phyloP scores from a whole-genome alignment of 2,329 filamentous ascomycete genomes.

The Onygenales sp. region DNA sequence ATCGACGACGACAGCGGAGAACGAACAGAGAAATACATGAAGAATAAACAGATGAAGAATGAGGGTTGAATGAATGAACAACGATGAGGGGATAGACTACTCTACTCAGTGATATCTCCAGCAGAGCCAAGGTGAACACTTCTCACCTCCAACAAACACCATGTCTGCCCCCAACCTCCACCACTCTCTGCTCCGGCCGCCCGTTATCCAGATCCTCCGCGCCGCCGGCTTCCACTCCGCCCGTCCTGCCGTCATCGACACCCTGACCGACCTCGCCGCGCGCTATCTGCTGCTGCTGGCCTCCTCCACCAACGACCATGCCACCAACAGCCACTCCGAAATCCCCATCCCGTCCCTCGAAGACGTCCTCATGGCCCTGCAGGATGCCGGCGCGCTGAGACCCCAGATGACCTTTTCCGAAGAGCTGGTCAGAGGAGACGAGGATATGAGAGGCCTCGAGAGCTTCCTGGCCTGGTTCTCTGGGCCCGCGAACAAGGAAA shows the following conservation, averaged over 20 bases:
- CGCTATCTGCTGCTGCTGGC: slow-evolving; percentile 71
- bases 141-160: background rate
- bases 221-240: slow-evolving; percentile 83
- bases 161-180: slow-evolving; percentile 40
- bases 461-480: slow-evolving; percentile 72
- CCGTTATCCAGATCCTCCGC: slow-evolving; percentile 82
- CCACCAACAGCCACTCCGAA: slow-evolving; percentile 56
- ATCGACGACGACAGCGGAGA: no score
- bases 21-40: no score
- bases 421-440: slow-evolving; percentile 59
- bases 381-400: slow-evolving; percentile 66
- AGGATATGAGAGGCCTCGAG: slow-evolving; percentile 69
- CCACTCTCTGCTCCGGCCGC: slow-evolving; percentile 75
- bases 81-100: no score
- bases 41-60: no score
- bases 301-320: slow-evolving; percentile 60
- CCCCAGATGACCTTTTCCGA: slow-evolving; percentile 59
- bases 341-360: slow-evolving; percentile 56
- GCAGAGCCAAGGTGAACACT: no score
- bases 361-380: slow-evolving; percentile 77
- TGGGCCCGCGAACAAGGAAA: slow-evolving; percentile 66
- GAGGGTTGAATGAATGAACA: no score
- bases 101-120: no score
- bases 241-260: slow-evolving; percentile 72
- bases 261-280: slow-evolving; percentile 75